Base-by-base conservation (phyloP, 139 green algal genomes). In the Raphidocelis subcapitata region DNA sequence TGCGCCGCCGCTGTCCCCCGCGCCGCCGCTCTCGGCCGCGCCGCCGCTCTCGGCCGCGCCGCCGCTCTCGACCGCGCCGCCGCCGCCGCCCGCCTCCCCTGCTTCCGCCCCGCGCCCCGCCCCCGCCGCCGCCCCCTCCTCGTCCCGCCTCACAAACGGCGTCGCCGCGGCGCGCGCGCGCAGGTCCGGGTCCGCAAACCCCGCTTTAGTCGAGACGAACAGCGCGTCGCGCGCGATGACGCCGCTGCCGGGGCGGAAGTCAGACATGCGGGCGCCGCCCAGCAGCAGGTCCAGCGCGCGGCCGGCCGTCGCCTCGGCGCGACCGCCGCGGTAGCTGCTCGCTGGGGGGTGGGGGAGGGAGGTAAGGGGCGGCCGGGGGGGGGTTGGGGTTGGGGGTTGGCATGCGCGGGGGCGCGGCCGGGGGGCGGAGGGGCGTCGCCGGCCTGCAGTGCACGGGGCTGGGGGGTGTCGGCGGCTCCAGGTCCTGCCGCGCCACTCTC, bases 151-250 rank as follows among this genome's bases (percentile, higher is more conserved):
- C n/a, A 65, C 5, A 41, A 65, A 26, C 8, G 15, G 33, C 46
- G 36, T 24, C 62, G 46, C 36, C 35, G 33, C 33, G 8, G n/a
- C 46, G 62, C 62, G 24, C 33, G 3, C 5, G n/a, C 31, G 21
- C 60, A 36, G 57, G 28, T 56, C 60, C 36, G 72, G 37, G 33
- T 79, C 71, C 29, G 82, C 46, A 74, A 83, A 92, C 28, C 89
- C 89, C 3, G 82, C 87, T 67, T 94, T 94, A 33, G 82, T 94
- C 29, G 75, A 81, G 1, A 94, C 69, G 63, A 94, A 93, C 41
- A 94, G 65, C 73, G 86, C 82, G 37, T 86, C 79, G 0, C 89
- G 79, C 1, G 74, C 72, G 0, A 86, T 66, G 44, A 79, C 76
- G 1, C 56, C 52, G 2, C 54, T 56, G 28, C 60, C 62, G 5